phyloP scores from a whole-genome alignment of 2,329 filamentous ascomycete species.

The Coniella lustricola region DNA sequence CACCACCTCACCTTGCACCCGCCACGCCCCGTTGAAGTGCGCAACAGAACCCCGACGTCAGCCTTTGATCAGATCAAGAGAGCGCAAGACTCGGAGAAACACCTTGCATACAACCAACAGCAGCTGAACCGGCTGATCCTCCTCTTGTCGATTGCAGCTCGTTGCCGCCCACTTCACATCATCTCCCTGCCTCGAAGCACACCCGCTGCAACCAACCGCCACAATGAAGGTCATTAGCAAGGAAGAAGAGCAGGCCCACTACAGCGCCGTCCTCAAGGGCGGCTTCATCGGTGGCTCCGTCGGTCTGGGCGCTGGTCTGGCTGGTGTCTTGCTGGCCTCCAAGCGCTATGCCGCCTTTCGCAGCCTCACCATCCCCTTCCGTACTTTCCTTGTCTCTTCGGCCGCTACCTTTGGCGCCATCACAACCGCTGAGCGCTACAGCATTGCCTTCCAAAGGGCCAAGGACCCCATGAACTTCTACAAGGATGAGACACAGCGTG shows the following conservation, averaged over 20 bases:
- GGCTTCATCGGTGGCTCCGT: constrained; percentile 65
- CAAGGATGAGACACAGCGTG: constrained; percentile 54
- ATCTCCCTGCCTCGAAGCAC: background rate
- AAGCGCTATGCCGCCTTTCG: constrained; percentile 70
- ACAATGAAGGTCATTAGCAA: constrained; percentile 93
- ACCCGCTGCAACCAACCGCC: constrained; percentile 20
- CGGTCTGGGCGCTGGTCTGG: constrained; percentile 60
- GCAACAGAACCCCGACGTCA: too few species aligned
- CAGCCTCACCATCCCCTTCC: constrained; percentile 79
- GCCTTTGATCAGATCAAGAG: too few species aligned
- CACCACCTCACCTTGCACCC: too few species aligned
- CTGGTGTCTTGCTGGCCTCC: constrained; percentile 61
- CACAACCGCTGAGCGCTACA: constrained; percentile 71
- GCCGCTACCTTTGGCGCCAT: constrained; percentile 80
- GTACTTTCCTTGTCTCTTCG: constrained; percentile 81
- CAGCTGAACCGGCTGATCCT: too few species aligned
- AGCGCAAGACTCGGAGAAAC: too few species aligned
- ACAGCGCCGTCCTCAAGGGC: constrained; percentile 71
- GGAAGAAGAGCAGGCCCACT: constrained; percentile 86
- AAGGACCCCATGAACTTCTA: constrained; percentile 63
- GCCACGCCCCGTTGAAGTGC: too few species aligned
- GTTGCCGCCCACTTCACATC: background rate
- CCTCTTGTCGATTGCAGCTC: too few species aligned
- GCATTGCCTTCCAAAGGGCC: constrained; percentile 57
- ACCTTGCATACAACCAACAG: too few species aligned